Conservation (phyloP, 208 protist species). For the Porcisia hertigi region DNA sequence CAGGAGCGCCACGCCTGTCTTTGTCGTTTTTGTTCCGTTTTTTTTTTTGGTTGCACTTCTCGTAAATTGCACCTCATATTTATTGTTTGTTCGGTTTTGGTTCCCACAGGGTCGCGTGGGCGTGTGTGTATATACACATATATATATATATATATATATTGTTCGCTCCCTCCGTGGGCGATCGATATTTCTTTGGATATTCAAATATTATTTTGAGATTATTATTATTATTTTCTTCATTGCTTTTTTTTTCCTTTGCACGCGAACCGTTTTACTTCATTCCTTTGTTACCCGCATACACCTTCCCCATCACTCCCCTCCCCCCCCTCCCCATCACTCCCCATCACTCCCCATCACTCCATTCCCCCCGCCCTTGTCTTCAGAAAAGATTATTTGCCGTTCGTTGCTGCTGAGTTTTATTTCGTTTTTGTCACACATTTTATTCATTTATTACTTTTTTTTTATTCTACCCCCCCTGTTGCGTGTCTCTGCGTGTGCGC, state of each 20-base stretch:
- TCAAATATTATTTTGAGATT: no score
- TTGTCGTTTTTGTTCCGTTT: neutral
- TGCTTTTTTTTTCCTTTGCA: slow-evolving; percentile 7
- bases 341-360: no score
- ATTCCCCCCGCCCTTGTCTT: neutral
- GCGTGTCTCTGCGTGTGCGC: no score
- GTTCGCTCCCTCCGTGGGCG: no score
- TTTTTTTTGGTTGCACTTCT: neutral
- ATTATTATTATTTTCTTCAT: slow-evolving; percentile 2
- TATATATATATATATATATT: no score
- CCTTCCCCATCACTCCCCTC: no score
- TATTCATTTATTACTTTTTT: neutral
- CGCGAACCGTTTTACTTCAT: no score
- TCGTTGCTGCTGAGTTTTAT: neutral
- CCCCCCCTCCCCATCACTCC: no score
- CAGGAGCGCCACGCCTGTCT: no score
- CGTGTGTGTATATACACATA: neutral
- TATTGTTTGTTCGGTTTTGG: neutral
- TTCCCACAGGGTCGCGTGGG: neutral
- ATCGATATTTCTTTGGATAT: no score
- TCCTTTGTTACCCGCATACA: no score
- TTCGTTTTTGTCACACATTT: neutral
- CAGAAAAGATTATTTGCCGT: neutral
- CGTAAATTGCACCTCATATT: no score
- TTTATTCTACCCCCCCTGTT: neutral